Percentiles rank a stretch among this genome's conserved stretches.
These are phyloP conservation scores for Trichoderma gracile DNA, from an alignment of 2,329 filamentous ascomycete species.

Conservation along the genomic window DNA sequence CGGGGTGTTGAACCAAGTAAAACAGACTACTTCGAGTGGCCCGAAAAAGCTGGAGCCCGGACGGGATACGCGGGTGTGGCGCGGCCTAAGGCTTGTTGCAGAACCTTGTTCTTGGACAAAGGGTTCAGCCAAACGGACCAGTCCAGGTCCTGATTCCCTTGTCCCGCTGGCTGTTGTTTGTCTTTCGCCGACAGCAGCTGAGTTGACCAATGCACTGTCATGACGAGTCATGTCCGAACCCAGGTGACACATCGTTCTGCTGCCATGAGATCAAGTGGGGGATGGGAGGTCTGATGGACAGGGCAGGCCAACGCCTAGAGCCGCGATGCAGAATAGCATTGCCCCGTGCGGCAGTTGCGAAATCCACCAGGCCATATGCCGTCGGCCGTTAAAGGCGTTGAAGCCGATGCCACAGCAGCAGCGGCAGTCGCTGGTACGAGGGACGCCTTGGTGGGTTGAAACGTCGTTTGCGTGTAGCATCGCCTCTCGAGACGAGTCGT, in stretches of 20 bases:
- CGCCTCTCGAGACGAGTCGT: background rate
- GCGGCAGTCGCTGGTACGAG: background rate
- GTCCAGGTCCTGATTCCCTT: background rate
- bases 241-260: slow-evolving; percentile 17
- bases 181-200: background rate
- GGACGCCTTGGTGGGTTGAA: too few relatives aligned
- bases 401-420: slow-evolving; percentile 12
- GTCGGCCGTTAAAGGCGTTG: slow-evolving; percentile 18
- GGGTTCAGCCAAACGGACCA: slow-evolving; percentile 2
- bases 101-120: background rate
- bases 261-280: slow-evolving; percentile 22
- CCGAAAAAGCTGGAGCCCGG: background rate
- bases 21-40: background rate
- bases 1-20: background rate
- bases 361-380: slow-evolving; percentile 16
- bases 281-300: slow-evolving; percentile 16
- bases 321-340: background rate
- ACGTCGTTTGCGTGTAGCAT: background rate
- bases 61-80: slow-evolving; percentile 6
- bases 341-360: slow-evolving; percentile 12
- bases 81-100: background rate
- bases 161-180: background rate
- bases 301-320: background rate
- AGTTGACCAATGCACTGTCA: background rate
- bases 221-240: slow-evolving; percentile 8